Percentiles rank a stretch among this genome's conserved stretches.
These are phyloP conservation scores for Auricularia heimuer DNA, from an alignment of 768 basidiomycete species.

Conservation along the genomic window DNA sequence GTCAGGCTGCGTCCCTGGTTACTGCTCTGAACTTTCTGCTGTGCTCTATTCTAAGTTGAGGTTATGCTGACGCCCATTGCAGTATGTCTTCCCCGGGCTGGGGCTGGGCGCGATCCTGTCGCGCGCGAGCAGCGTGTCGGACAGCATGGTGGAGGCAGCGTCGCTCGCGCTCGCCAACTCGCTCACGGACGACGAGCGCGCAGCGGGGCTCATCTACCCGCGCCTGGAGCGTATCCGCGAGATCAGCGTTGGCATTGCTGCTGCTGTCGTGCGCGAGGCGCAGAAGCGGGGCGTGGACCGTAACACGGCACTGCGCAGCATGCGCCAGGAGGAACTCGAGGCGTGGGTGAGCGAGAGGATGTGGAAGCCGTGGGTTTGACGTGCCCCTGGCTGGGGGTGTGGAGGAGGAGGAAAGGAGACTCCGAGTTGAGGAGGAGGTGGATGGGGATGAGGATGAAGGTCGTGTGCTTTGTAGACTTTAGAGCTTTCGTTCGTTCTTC, in stretches of 20 bases:
- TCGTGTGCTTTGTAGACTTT: too few species aligned
- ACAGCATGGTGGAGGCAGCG: slow-evolving; percentile 82
- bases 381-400: background rate
- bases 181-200: slow-evolving; percentile 59
- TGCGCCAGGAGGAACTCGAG: slow-evolving; percentile 47
- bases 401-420: too few species aligned
- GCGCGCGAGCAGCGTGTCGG: slow-evolving; percentile 59
- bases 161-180: slow-evolving; percentile 71
- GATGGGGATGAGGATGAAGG: too few species aligned
- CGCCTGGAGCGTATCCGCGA: slow-evolving; percentile 73
- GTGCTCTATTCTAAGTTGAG: too few species aligned
- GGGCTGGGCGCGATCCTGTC: slow-evolving; percentile 74
- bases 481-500: too few species aligned
- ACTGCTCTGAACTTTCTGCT: too few species aligned
- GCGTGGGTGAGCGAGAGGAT: slow-evolving; percentile 51
- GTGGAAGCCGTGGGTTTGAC: slow-evolving; percentile 46
- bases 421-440: too few species aligned
- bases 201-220: slow-evolving; percentile 67
- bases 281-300: slow-evolving; percentile 59
- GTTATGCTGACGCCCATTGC: background rate
- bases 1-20: background rate
- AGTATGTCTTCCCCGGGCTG: slow-evolving; percentile 39
- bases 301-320: slow-evolving; percentile 39
- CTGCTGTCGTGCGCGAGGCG: slow-evolving; percentile 66
- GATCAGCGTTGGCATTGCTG: slow-evolving; percentile 68